Evolutionary conservation across 805 yeast genomes (phyloP), one percentile per base, ranked within the genome.

Genomic region (Kluyveromyces starmeri): DNA sequence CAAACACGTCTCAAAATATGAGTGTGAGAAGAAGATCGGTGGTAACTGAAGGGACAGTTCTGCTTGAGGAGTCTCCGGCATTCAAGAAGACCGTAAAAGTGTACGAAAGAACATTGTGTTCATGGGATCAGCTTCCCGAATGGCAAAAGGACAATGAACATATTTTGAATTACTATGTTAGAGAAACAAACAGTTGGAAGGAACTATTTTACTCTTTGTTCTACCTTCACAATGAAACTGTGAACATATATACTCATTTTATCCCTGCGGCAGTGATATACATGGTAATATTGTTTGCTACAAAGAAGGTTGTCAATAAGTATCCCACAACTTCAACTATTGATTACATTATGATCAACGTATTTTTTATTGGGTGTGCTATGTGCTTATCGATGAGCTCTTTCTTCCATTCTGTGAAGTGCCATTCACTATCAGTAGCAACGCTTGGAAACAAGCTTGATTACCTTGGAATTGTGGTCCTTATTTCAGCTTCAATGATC

Each of bases 61-160:
- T 23, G 7, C 11, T 7, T 10, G n/a, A 23, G 13, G n/a, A 23
- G n/a, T 6, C n/a, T 5, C 26, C n/a, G n/a, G n/a, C 14, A 10
- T 7, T 14, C 11, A 23, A 10, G n/a, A 18, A 20, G 9, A 17
- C 10, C 7, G 13, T 24, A 17, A 12, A 8, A 16, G 4, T n/a
- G 5, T 15, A 16, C 14, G 23, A 30, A n/a, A 40, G 38, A 20
- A 42, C 39, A 24, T 32, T 53, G 2, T 49, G 43, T 25, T 40
- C 46, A 4, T 57, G 53, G 53, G 44, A 75, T 42, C 80, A 80
- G 43, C 53, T 82, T 10, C 83, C 78, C 14, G 70, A 62, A 6
- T 81, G 92, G 92, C 86, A 79, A 47, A 65, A 68, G 39, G 89
- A 81, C 47, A 81, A 81, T 50, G 79, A 74, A 43, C 77, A 55